A percentile compares a stretch with the other conserved stretches of the same genome.
Conservation (phyloP, 1,284 basidiomycete genomes). For the Serendipita sp. region DNA sequence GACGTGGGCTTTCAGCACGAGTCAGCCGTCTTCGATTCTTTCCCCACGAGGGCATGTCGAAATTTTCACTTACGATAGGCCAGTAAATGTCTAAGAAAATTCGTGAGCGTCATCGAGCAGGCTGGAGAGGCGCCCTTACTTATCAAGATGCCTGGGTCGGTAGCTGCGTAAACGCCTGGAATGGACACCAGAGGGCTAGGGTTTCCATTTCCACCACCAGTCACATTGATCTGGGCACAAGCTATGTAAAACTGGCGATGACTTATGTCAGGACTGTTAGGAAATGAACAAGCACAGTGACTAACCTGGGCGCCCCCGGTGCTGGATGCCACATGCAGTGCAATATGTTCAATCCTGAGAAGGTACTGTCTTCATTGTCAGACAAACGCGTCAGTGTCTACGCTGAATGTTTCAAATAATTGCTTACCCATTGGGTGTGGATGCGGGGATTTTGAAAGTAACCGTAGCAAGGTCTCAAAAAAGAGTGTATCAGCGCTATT, state of each 20-base stretch:
- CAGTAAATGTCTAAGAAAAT: not conserved
- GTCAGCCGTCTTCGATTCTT: not conserved
- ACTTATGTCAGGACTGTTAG: not conserved
- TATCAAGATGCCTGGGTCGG: not conserved
- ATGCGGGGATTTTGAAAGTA: slow-evolving; percentile 30
- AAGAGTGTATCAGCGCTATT: not conserved
- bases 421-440: slow-evolving; percentile 17
- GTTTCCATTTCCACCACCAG: slow-evolving; percentile 10
- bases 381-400: slow-evolving; percentile 22
- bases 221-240: slow-evolving; percentile 28
- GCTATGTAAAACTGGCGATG: slow-evolving; percentile 26
- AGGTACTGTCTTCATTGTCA: not conserved
- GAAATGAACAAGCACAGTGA: not conserved
- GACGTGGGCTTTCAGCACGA: not conserved
- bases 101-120: not conserved
- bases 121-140: not conserved
- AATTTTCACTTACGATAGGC: not conserved
- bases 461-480: slow-evolving; percentile 22
- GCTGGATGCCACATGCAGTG: slow-evolving; percentile 29
- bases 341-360: slow-evolving; percentile 19
- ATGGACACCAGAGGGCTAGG: slow-evolving; percentile 27
- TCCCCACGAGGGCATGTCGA: not conserved
- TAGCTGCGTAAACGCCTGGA: slow-evolving; percentile 28
- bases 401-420: too few species aligned
- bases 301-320: slow-evolving; percentile 29